A percentile compares a stretch with the other conserved stretches of the same genome.
phyloP scores from a whole-genome alignment of 2,329 filamentous ascomycete species.

The Ceratocystis cubensis region DNA sequence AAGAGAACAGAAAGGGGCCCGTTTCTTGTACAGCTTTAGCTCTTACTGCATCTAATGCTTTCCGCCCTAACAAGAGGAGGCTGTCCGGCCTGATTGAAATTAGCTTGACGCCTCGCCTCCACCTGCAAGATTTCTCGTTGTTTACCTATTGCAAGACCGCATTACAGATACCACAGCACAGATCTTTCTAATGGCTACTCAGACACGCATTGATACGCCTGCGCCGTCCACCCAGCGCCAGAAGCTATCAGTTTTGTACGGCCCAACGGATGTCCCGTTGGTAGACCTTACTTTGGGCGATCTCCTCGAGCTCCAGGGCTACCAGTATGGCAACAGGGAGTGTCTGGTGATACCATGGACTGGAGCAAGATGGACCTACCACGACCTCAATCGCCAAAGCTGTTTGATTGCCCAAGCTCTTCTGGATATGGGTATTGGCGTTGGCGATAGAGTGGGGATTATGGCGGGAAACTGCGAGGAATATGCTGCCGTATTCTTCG shows the following conservation, averaged over 20 bases:
- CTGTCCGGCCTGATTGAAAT: background rate
- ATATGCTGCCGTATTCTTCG: conserved; percentile 67
- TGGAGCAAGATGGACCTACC: conserved; percentile 59
- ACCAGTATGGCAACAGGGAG: conserved; percentile 52
- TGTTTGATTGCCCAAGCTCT: conserved; percentile 52
- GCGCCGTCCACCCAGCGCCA: conserved; percentile 28
- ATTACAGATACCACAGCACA: background rate
- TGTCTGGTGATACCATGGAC: conserved; percentile 67
- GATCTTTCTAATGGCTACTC: conserved; percentile 16
- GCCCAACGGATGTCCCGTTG: conserved; percentile 55
- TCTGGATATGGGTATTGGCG: conserved; percentile 51
- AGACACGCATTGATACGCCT: conserved; percentile 24
- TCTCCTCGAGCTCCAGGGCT: conserved; percentile 57
- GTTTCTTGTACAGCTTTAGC: background rate
- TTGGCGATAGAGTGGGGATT: conserved; percentile 59
- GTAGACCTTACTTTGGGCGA: conserved; percentile 60
- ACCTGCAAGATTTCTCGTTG: background rate
- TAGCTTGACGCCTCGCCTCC: background rate
- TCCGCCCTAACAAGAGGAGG: background rate
- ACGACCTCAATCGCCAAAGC: conserved; percentile 50
- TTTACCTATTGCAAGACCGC: background rate
- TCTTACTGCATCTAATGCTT: too few species aligned
- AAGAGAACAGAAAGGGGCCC: background rate
- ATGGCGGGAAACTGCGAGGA: conserved; percentile 72
- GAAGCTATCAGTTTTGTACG: conserved; percentile 50